Evolutionary conservation across 2,329 filamentous ascomycete species (phyloP).

Genomic region (Lasiodiplodia theobromae): DNA sequence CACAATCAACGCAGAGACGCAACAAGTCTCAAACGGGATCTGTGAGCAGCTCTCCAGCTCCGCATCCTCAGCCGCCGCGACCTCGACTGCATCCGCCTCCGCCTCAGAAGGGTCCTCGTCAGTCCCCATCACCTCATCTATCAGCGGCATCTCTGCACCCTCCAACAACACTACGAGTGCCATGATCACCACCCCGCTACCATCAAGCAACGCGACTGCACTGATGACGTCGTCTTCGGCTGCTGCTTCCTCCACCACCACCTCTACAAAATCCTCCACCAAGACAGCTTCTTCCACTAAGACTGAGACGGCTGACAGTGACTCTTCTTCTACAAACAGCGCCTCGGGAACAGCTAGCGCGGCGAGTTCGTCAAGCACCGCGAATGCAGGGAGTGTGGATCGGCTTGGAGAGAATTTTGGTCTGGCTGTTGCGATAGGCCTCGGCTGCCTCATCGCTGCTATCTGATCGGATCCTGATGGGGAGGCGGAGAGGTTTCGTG

Average conservation of each 20-base stretch:
- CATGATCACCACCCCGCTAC: neutral
- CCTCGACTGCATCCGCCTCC: conserved; percentile 28
- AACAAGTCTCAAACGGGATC: conserved; percentile 37
- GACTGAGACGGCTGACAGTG: conserved; percentile 23
- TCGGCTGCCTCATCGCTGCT: neutral
- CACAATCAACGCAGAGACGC: conserved; percentile 11
- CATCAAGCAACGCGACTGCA: conserved; percentile 1
- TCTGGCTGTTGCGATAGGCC: neutral
- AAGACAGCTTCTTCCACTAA: conserved; percentile 2
- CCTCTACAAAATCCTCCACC: neutral
- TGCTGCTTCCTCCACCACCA: neutral
- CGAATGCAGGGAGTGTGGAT: neutral
- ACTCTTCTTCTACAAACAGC: conserved; percentile 17
- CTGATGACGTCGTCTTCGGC: neutral
- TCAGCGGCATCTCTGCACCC: conserved; percentile 8
- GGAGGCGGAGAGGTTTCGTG: no score
- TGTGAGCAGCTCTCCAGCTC: conserved; percentile 35
- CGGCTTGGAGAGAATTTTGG: neutral
- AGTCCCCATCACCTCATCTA: neutral
- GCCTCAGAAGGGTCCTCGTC: conserved; percentile 21
- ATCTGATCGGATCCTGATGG: conserved; percentile 2
- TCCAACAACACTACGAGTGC: conserved; percentile 13
- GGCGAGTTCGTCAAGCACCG: conserved; percentile 9
- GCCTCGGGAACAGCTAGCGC: conserved; percentile 17
- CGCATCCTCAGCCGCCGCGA: conserved; percentile 36